phyloP scores from a whole-genome alignment of 306 rosid genomes.

The Mucuna pruriens region DNA sequence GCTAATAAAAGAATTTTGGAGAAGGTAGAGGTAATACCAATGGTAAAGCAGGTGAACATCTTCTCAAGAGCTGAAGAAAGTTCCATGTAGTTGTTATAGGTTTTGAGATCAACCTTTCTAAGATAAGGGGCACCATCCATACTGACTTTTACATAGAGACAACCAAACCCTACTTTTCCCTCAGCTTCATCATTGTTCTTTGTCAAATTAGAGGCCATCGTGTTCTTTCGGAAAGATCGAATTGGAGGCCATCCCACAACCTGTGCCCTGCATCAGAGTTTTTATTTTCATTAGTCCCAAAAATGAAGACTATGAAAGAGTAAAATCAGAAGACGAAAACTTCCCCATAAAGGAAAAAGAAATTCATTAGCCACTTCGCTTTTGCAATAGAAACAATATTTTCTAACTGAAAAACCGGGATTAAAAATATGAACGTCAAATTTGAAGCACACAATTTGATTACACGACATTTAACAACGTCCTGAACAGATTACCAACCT shows the following conservation, averaged over 20 bases:
- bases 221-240: constrained; percentile 86
- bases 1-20: neutral
- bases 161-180: constrained; percentile 63
- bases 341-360: neutral
- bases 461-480: neutral
- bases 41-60: constrained; percentile 94
- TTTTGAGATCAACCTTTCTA: constrained; percentile 86
- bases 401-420: neutral
- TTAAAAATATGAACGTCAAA: neutral
- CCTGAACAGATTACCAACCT: neutral
- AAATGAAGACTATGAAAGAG: neutral
- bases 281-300: constrained; percentile 22
- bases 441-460: neutral
- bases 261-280: constrained; percentile 74
- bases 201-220: constrained; percentile 69
- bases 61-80: constrained; percentile 90
- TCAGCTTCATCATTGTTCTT: constrained; percentile 71
- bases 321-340: neutral
- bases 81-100: constrained; percentile 69
- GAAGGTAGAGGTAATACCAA: constrained; percentile 56
- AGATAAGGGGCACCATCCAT: constrained; percentile 99
- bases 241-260: constrained; percentile 99
- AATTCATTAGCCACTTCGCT: neutral
- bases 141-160: constrained; percentile 91
- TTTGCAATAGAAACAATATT: constrained; percentile 13